Percentiles rank a stretch among this genome's conserved stretches.
Conservation (phyloP, 2,329 filamentous ascomycete genomes). For the Ustilaginoidea virens region DNA sequence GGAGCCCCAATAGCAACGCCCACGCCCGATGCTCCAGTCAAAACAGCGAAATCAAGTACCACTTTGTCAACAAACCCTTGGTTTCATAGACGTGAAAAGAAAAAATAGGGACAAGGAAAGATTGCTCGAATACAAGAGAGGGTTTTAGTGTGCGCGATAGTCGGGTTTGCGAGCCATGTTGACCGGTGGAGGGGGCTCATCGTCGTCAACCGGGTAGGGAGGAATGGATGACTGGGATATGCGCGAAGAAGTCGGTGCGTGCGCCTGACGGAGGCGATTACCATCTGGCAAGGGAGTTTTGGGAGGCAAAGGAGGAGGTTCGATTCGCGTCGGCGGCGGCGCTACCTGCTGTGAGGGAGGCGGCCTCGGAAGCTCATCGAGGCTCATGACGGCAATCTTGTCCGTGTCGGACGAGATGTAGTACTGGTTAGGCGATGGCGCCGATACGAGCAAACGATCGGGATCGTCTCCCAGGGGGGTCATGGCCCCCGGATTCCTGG, state of each 20-base stretch:
- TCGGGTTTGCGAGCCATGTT: conserved; percentile 80
- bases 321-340: conserved; percentile 23
- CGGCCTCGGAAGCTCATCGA: conserved; percentile 39
- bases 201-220: conserved; percentile 67
- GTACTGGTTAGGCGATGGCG: conserved; percentile 44
- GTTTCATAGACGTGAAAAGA: too few species aligned
- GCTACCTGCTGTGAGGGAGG: conserved; percentile 17
- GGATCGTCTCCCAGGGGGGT: conserved; percentile 23
- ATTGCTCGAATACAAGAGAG: too few species aligned
- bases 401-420: conserved; percentile 44
- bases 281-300: conserved; percentile 55
- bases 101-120: not conserved
- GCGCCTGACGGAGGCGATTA: conserved; percentile 11
- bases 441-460: conserved; percentile 39
- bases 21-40: too few species aligned
- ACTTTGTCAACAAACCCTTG: too few species aligned
- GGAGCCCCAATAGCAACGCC: too few species aligned
- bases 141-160: conserved; percentile 29
- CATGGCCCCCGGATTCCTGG: conserved; percentile 14
- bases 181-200: conserved; percentile 68
- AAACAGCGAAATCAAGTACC: too few species aligned
- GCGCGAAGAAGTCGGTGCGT: conserved; percentile 15
- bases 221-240: conserved; percentile 27
- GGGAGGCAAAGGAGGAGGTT: conserved; percentile 58
- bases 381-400: conserved; percentile 48